Conservation (phyloP, 768 basidiomycete genomes). For the Calocybe cyanea region DNA sequence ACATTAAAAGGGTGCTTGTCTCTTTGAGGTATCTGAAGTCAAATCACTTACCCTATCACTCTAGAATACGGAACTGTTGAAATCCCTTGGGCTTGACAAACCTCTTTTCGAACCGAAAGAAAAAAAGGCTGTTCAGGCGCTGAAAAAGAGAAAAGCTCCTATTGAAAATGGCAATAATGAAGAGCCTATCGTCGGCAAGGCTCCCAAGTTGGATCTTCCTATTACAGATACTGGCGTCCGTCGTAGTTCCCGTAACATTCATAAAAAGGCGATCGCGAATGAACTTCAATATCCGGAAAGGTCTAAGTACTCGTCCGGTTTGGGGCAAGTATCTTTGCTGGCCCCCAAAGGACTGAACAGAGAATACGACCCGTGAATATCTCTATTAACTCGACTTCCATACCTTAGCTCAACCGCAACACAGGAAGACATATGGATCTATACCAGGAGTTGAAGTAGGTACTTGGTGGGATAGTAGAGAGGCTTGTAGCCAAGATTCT, state of each 20-base stretch:
- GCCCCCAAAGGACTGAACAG: conserved; percentile 35
- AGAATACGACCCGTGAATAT: conserved; percentile 49
- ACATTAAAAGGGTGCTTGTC: conserved; percentile 28
- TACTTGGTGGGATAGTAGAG: conserved; percentile 77
- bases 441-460: conserved; percentile 81
- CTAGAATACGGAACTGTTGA: conserved; percentile 43
- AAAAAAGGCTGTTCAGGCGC: conserved; percentile 22
- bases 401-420: background rate
- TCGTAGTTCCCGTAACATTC: conserved; percentile 65
- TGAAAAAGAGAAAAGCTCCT: conserved; percentile 41
- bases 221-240: conserved; percentile 33
- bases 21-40: background rate
- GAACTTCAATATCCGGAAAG: conserved; percentile 34
- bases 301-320: conserved; percentile 34
- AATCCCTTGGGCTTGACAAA: conserved; percentile 39
- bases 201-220: conserved; percentile 22
- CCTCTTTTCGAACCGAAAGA: conserved; percentile 48
- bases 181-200: conserved; percentile 22
- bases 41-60: too few species aligned
- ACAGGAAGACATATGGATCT: conserved; percentile 71
- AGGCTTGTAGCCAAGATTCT: conserved; percentile 68
- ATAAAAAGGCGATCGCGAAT: conserved; percentile 53
- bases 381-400: background rate
- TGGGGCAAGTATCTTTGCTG: conserved; percentile 32
- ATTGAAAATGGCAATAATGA: conserved; percentile 18